phyloP scores from a whole-genome alignment of 2,329 filamentous ascomycete species.

The Aciculosporium take region DNA sequence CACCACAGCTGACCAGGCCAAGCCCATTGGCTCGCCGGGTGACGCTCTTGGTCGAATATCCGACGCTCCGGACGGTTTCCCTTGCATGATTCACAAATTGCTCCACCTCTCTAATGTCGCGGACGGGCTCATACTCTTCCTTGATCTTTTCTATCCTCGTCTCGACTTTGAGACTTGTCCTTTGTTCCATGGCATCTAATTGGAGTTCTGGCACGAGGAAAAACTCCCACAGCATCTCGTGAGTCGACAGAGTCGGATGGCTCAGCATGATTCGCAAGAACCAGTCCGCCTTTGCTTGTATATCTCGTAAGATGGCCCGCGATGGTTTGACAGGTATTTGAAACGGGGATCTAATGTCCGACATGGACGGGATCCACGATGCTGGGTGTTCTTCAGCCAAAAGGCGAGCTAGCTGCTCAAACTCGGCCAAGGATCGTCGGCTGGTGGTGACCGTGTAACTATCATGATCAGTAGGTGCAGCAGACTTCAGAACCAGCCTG shows the following conservation, averaged over 20 bases:
- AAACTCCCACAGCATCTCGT: conserved; percentile 98
- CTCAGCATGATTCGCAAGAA: conserved; percentile 76
- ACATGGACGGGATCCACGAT: conserved; percentile 78
- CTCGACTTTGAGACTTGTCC: conserved; percentile 76
- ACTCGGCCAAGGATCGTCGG: conserved; percentile 73
- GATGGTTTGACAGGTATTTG: conserved; percentile 89
- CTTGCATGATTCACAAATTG: conserved; percentile 83
- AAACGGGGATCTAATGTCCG: conserved; percentile 71
- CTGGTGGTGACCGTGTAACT: conserved; percentile 93
- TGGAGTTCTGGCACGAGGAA: conserved; percentile 93
- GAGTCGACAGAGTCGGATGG: conserved; percentile 86
- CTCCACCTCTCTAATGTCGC: conserved; percentile 77
- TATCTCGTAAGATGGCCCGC: conserved; percentile 70
- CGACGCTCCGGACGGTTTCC: conserved; percentile 76
- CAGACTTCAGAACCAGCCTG: conserved; percentile 85
- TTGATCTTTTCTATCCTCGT: conserved; percentile 68
- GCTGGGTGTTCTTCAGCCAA: conserved; percentile 82
- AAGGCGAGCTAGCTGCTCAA: conserved; percentile 76
- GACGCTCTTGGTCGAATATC: conserved; percentile 68
- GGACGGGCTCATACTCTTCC: conserved; percentile 77
- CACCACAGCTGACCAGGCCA: conserved; percentile 48
- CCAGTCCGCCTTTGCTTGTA: conserved; percentile 72
- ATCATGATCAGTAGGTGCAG: conserved; percentile 64
- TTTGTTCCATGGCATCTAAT: conserved; percentile 74
- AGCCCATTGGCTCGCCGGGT: conserved; percentile 66